Conservation (phyloP, 2,329 filamentous ascomycete genomes). For the Conoideocrella luteorostrata region DNA sequence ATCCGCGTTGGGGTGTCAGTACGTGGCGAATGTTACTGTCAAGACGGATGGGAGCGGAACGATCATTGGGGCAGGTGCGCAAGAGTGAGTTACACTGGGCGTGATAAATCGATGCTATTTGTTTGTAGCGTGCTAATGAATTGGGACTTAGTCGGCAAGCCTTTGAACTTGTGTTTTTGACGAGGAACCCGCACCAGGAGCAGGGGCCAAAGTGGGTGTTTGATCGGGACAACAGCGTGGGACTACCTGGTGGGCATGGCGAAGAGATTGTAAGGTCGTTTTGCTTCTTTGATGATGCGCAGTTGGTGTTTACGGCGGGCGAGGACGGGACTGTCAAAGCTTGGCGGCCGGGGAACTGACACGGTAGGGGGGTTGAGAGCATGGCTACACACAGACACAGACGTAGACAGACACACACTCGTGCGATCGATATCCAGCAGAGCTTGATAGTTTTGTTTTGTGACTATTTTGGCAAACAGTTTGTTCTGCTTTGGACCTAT, state of each 20-base stretch:
- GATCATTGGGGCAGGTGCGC: conserved; percentile 58
- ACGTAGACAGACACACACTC: no score
- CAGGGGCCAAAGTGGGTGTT: conserved; percentile 41
- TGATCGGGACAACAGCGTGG: conserved; percentile 48
- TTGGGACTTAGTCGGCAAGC: conserved; percentile 37
- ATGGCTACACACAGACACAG: not conserved
- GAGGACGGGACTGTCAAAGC: conserved; percentile 54
- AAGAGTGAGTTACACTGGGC: conserved; percentile 53
- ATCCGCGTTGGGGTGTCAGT: conserved; percentile 60
- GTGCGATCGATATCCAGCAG: no score
- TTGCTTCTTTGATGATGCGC: conserved; percentile 55
- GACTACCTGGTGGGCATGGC: conserved; percentile 56
- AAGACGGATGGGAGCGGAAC: conserved; percentile 53
- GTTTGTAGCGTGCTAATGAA: not conserved
- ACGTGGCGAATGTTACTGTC: conserved; percentile 60
- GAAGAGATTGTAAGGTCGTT: conserved; percentile 58
- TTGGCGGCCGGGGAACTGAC: conserved; percentile 34
- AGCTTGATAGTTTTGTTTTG: no score
- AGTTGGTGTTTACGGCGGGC: conserved; percentile 52
- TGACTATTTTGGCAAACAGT: no score
- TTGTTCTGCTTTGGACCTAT: no score
- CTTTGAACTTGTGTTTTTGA: conserved; percentile 56
- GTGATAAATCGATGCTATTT: no score
- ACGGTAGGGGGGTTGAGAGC: not conserved
- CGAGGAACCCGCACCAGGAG: conserved; percentile 34